Evolutionary conservation across 2,329 filamentous ascomycete genomes (phyloP), one percentile per base, ranked within the genome.

Genomic region (Exophiala sideris): DNA sequence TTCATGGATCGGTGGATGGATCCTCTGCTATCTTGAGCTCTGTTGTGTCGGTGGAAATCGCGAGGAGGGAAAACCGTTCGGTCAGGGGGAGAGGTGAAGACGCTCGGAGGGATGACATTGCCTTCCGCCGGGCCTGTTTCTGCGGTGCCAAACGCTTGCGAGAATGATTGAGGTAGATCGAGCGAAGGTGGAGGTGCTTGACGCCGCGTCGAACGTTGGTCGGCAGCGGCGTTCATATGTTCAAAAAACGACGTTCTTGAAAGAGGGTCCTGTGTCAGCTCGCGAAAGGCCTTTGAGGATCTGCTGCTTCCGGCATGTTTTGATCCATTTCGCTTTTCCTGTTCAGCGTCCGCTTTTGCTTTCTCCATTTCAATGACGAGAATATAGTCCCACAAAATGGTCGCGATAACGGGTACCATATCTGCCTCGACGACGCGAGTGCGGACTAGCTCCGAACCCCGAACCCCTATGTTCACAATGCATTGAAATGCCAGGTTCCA

Each of bases 401-500:
- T 97, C 51, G 94, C 94, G 66, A 99, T 96, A 65, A 99, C 94
- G 2, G 94, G 94, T 3, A 99, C 94, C 89, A 99, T 96, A 72
- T 99, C 94, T 59, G 94, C 94, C 75, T 99, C 94, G 48, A 99
- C 94, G 2, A 99, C 92, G 62, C 94, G 83, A 54, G 94, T 97
- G 64, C 94, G 84, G 56, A 99, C 94, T 63, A 84, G 86, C 75
- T 99, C 94, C 10, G 94, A 96, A 56, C 94, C 94, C 64, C 94
- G 84, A 56, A 99, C 92, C 53, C 94, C 94, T 68, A 99, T 97
- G 72, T 99, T 99, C 70, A 99, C 94, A 61, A 97, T 91, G 71
- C 94, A 99, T 73, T 97, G 94, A 72, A 99, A 99, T 49, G 94
- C 94, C 59, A 99, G 81, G 68, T 96, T 99, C 94, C 94, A 99